These are phyloP conservation scores for Jamesozyma hellenica DNA, from an alignment of 805 yeast species.

Conservation along the genomic window DNA sequence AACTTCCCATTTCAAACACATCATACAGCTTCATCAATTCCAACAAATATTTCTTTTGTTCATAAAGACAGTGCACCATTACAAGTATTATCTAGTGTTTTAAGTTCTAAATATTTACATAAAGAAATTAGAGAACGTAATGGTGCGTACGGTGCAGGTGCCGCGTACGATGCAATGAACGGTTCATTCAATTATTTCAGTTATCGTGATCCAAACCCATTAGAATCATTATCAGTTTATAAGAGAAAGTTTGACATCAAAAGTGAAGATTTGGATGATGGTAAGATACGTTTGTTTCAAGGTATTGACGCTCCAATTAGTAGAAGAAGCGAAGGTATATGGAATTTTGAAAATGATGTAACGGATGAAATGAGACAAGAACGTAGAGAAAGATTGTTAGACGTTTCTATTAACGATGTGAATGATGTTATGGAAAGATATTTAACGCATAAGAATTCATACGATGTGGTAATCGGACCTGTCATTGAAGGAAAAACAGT, in stretches of 20 bases:
- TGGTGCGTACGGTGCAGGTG: conserved; percentile 98
- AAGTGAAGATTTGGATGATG: conserved; percentile 64
- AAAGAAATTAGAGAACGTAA: conserved; percentile 88
- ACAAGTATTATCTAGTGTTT: conserved; percentile 68
- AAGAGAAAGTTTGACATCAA: conserved; percentile 40
- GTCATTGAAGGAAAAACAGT: conserved; percentile 8
- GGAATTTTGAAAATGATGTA: conserved; percentile 55
- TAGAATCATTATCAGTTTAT: conserved; percentile 55
- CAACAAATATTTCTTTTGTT: conserved; percentile 54
- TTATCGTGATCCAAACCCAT: conserved; percentile 87
- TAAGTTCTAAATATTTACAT: conserved; percentile 78
- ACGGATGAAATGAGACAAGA: conserved; percentile 70
- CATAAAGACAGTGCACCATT: conserved; percentile 74
- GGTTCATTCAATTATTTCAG: conserved; percentile 79
- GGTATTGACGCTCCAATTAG: conserved; percentile 82
- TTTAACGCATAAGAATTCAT: conserved; percentile 8
- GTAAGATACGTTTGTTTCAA: conserved; percentile 86
- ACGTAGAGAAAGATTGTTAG: conserved; percentile 66
- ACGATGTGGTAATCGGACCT: conserved; percentile 18
- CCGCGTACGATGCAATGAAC: conserved; percentile 67
- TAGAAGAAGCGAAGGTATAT: conserved; percentile 66
- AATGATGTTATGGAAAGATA: conserved; percentile 59
- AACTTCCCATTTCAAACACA: conserved; percentile 82
- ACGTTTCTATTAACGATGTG: conserved; percentile 54
- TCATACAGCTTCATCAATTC: conserved; percentile 58